Percentiles rank a stretch among this genome's conserved stretches.
Conservation (phyloP, 176 grass and related monocot genomes). For the Calamus simplicifolius region DNA sequence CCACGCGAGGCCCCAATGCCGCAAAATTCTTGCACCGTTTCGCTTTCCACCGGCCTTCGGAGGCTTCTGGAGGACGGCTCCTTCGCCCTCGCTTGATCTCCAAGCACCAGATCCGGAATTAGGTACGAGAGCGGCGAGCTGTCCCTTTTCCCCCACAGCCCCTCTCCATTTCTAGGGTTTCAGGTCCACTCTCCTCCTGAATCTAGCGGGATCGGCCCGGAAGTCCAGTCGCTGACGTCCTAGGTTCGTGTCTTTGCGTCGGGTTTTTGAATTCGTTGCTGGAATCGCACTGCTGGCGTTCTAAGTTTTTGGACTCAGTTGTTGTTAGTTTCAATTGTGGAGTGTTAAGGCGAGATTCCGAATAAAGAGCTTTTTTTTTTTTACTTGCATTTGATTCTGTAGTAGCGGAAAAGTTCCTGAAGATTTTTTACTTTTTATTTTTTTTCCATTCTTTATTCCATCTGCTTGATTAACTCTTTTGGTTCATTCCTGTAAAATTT, state of each 20-base stretch:
- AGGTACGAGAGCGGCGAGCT: background rate
- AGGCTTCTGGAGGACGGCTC: background rate
- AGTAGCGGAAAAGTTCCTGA: conserved; percentile 5
- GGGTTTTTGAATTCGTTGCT: too few relatives aligned
- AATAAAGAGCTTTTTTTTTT: conserved; percentile 12
- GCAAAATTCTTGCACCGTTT: background rate
- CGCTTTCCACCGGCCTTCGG: background rate
- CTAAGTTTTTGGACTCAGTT: too few relatives aligned
- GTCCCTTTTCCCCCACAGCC: conserved; percentile 1
- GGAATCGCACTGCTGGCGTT: too few relatives aligned
- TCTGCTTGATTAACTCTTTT: too few relatives aligned
- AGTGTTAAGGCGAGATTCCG: background rate
- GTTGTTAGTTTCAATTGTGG: background rate
- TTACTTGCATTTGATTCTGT: conserved; percentile 3
- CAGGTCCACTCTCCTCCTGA: background rate
- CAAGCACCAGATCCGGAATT: conserved; percentile 25
- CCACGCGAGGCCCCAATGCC: too few relatives aligned
- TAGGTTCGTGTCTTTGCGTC: conserved; percentile 12
- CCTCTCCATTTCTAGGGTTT: conserved; percentile 1
- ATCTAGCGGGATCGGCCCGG: conserved; percentile 7
- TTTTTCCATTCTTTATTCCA: background rate
- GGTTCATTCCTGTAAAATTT: too few relatives aligned
- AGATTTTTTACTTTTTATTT: background rate
- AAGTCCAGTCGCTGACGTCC: conserved; percentile 9
- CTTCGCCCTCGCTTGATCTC: conserved; percentile 9